Evolutionary conservation across 2,329 filamentous ascomycete genomes (phyloP), one percentile per base, ranked within the genome.

Genomic region (Rutstroemia sp.): DNA sequence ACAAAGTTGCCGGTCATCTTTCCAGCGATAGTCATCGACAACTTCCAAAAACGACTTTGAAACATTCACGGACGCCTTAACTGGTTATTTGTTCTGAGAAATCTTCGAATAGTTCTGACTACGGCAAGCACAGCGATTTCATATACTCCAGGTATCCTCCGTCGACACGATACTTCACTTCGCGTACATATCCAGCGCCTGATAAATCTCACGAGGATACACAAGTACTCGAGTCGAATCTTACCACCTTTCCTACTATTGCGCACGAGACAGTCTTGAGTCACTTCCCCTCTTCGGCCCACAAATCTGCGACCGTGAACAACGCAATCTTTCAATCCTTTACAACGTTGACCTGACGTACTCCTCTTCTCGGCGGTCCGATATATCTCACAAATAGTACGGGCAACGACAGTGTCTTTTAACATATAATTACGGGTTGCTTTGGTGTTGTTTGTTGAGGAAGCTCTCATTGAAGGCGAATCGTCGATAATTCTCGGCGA

Each of bases 61-160:
- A 64, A 48, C 30, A 57, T 58, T 61, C 65, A 54, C 76, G 76
- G 81, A 84, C 77, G 75, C 82, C 81, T 84, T 84, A 65, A 81
- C 76, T 84, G 81, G 81, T 82, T 55, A 46, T 61, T 57, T 58
- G 61, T 63, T 68, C 65, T 65, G 63, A 60, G 62, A 67, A 66
- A 60, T 61, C 46, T 66, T 64, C 54, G 46, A 58, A 58, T 58
- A 55, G 62, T 76, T 67, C 69, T 71, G 63, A 61, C 64, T 60
- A 64, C 63, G 63, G 65, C 63, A 55, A 51, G 53, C 53, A 44
- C 21, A 61, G 60, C 61, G 57, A 44, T 17, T 27, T 23, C 25
- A 12, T 16, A 42, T 25, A 10, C 17, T 30, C 17, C 27, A 21
- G 10, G 23, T 19, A 37, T 53, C 51, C 47, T 25, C 27, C n/a